Percentiles rank a stretch among this genome's conserved stretches.
Conservation (phyloP, 176 grass and related monocot species). For the Triticum dicoccoides region DNA sequence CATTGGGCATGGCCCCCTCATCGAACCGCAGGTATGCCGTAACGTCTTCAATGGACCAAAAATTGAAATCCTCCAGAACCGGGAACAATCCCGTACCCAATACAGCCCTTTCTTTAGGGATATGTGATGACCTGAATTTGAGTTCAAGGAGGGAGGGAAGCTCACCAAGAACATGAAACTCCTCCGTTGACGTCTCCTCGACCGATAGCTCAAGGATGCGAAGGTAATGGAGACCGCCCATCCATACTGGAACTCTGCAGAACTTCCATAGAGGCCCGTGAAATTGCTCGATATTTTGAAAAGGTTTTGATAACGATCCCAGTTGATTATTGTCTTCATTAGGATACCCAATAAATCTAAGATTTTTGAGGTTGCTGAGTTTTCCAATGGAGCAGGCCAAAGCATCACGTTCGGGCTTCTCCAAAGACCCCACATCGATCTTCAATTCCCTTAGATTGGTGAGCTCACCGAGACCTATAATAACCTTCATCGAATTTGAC, state of each 20-base stretch:
- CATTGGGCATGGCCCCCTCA: not conserved
- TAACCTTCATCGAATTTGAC: too few species aligned
- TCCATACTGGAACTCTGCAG: not conserved
- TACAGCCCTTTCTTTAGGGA: not conserved
- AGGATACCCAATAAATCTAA: too few species aligned
- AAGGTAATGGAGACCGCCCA: not conserved
- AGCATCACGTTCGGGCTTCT: not conserved
- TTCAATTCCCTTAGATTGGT: too few species aligned
- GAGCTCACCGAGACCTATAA: not conserved
- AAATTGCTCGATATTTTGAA: not conserved
- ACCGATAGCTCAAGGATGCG: not conserved
- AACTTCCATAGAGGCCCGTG: rapidly evolving
- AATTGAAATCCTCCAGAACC: not conserved
- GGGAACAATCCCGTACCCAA: not conserved
- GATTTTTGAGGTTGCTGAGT: not conserved
- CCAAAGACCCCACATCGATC: rapidly evolving
- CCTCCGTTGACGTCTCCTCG: not conserved
- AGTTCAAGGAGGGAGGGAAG: not conserved
- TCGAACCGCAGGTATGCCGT: not conserved
- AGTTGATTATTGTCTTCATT: not conserved
- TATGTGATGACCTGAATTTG: not conserved
- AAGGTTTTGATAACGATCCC: not conserved
- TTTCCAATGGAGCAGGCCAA: not conserved
- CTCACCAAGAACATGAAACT: not conserved
- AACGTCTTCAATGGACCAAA: not conserved